phyloP scores from a whole-genome alignment of 2,329 filamentous ascomycete species.

The Stagonosporopsis cucurbitacearum region DNA sequence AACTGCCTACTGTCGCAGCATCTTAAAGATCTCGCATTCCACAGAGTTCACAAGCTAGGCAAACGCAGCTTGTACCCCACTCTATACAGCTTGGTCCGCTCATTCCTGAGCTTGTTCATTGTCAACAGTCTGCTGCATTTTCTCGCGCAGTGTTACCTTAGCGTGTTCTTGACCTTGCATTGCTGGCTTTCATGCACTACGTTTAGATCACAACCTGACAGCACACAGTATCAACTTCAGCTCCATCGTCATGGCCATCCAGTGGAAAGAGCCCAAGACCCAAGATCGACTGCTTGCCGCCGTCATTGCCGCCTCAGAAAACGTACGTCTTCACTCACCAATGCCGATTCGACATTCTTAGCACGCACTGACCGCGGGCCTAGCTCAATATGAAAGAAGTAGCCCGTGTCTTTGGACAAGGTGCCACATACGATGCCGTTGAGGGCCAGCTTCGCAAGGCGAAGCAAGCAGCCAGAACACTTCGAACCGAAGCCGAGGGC shows the following conservation, averaged over 20 bases:
- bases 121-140: background rate
- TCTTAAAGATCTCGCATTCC: background rate
- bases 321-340: background rate
- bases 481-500: constrained; percentile 31
- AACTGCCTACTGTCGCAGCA: no score
- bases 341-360: background rate
- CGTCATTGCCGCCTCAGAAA: constrained; percentile 41
- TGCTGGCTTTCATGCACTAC: background rate
- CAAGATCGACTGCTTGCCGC: constrained; percentile 51
- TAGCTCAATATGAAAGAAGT: constrained; percentile 56
- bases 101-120: background rate
- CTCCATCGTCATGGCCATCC: constrained; percentile 37
- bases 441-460: constrained; percentile 55
- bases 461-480: constrained; percentile 49
- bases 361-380: constrained; percentile 2
- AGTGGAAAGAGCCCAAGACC: constrained; percentile 47
- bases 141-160: background rate
- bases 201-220: background rate
- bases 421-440: constrained; percentile 57
- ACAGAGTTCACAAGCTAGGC: background rate
- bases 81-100: background rate
- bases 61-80: background rate
- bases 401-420: constrained; percentile 54
- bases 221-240: background rate
- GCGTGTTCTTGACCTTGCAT: background rate